Evolutionary conservation across 768 basidiomycete genomes (phyloP).

Genomic region (Hygrophorus russula): DNA sequence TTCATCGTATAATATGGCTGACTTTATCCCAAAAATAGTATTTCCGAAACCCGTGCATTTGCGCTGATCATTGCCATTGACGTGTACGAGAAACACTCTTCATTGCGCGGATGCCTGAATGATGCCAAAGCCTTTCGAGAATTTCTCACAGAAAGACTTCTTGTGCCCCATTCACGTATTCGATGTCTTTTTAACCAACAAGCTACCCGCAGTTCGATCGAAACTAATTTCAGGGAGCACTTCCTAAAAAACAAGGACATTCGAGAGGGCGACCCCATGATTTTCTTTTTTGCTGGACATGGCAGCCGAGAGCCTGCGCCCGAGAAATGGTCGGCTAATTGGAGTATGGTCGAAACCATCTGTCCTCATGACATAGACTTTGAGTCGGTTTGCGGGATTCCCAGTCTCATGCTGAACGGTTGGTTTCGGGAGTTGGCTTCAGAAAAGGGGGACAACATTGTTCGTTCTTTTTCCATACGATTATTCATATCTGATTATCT

Average conservation of each 20-base stretch:
- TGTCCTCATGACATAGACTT: constrained; percentile 6
- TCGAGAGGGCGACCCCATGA: constrained; percentile 1
- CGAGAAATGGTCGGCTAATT: not conserved
- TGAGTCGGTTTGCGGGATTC: constrained; percentile 1
- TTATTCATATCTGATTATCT: not conserved
- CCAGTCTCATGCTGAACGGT: constrained; percentile 1
- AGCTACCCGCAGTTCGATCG: constrained; percentile 6
- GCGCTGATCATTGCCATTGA: not conserved
- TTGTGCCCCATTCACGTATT: constrained; percentile 2
- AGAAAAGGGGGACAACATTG: constrained; percentile 5
- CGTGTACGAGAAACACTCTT: not conserved
- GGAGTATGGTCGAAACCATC: constrained; percentile 4
- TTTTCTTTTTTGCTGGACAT: constrained; percentile 9
- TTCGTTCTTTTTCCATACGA: not conserved
- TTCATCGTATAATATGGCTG: no score
- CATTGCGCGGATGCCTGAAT: not conserved
- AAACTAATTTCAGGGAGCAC: constrained; percentile 1
- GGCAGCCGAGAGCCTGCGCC: constrained; percentile 6
- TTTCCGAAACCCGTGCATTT: not conserved
- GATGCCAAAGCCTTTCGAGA: constrained; percentile 1
- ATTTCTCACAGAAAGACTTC: not conserved
- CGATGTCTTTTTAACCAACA: constrained; percentile 1
- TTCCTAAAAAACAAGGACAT: constrained; percentile 6
- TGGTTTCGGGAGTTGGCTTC: not conserved
- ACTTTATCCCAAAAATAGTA: no score